phyloP scores from a whole-genome alignment of 495 filamentous ascomycete species.

The Sabuloglossum arenarium region DNA sequence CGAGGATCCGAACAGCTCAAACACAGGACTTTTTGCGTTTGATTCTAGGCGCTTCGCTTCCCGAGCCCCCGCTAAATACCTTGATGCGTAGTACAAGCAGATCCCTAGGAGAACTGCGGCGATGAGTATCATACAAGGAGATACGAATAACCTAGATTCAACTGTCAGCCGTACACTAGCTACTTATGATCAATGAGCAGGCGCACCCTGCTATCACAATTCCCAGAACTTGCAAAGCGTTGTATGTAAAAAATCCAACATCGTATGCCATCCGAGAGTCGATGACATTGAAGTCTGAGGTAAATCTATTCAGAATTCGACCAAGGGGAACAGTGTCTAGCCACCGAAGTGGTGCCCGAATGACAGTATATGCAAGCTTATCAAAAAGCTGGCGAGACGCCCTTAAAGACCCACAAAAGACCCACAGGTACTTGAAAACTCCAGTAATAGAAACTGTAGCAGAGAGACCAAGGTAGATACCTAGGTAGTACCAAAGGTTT shows the following conservation, averaged over 20 bases:
- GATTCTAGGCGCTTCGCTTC: slow-evolving; percentile 60
- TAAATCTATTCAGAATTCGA: slow-evolving; percentile 61
- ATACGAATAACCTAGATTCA: slow-evolving; percentile 27
- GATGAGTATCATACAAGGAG: slow-evolving; percentile 37
- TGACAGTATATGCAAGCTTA: slow-evolving; percentile 37
- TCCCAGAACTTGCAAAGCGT: slow-evolving; percentile 30
- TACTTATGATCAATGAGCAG: not conserved
- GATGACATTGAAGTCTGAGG: slow-evolving; percentile 50
- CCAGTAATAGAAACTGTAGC: slow-evolving; percentile 31
- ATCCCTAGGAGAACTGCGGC: slow-evolving; percentile 30
- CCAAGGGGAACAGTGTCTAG: slow-evolving; percentile 66
- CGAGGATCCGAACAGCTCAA: slow-evolving; percentile 52
- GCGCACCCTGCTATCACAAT: slow-evolving; percentile 31
- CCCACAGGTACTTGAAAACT: slow-evolving; percentile 32
- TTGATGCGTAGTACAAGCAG: slow-evolving; percentile 32
- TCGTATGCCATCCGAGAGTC: slow-evolving; percentile 43
- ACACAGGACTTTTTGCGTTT: slow-evolving; percentile 51
- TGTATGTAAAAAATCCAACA: slow-evolving; percentile 30
- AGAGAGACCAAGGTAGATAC: slow-evolving; percentile 43
- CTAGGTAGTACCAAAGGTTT: slow-evolving; percentile 37
- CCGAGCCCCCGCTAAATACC: slow-evolving; percentile 47
- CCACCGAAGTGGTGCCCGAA: slow-evolving; percentile 54
- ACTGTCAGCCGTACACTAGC: not conserved
- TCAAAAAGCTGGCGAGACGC: slow-evolving; percentile 47
- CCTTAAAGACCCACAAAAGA: slow-evolving; percentile 35